Conservation (phyloP, 2,329 filamentous ascomycete species). For the Metarhizium sp. region DNA sequence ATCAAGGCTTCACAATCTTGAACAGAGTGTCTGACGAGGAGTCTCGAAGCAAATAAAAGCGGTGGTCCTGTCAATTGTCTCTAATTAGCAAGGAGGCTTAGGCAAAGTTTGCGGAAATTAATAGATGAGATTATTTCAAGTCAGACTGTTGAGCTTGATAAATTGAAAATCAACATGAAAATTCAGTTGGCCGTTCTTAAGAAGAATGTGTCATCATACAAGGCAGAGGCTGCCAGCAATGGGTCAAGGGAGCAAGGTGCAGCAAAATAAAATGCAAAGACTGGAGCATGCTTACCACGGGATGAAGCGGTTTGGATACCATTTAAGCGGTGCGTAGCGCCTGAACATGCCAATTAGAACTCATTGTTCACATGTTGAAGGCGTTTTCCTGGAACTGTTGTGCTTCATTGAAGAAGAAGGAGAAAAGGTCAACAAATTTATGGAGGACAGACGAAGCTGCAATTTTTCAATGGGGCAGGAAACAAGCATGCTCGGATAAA, state of each 20-base stretch:
- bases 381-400: neutral
- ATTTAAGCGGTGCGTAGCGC: neutral
- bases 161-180: conserved; percentile 44
- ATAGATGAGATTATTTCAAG: conserved; percentile 3
- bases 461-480: neutral
- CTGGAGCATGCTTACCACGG: conserved; percentile 4
- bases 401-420: neutral
- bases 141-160: conserved; percentile 62
- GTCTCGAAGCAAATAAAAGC: neutral
- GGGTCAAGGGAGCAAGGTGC: conserved; percentile 8
- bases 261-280: conserved; percentile 7
- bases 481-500: conserved; percentile 4
- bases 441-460: neutral
- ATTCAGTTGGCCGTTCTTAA: conserved; percentile 62
- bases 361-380: neutral
- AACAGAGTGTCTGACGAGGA: conserved; percentile 4
- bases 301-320: neutral
- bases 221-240: neutral
- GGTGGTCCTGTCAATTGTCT: conserved; percentile 6
- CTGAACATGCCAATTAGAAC: neutral
- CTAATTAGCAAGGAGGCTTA: conserved; percentile 11
- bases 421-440: neutral
- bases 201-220: conserved; percentile 45
- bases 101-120: neutral
- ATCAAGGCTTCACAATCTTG: conserved; percentile 9